Percentiles rank a stretch among this genome's conserved stretches.
Evolutionary conservation across 1,139 yeast species (phyloP).

Genomic region (Lodderomyces theae): DNA sequence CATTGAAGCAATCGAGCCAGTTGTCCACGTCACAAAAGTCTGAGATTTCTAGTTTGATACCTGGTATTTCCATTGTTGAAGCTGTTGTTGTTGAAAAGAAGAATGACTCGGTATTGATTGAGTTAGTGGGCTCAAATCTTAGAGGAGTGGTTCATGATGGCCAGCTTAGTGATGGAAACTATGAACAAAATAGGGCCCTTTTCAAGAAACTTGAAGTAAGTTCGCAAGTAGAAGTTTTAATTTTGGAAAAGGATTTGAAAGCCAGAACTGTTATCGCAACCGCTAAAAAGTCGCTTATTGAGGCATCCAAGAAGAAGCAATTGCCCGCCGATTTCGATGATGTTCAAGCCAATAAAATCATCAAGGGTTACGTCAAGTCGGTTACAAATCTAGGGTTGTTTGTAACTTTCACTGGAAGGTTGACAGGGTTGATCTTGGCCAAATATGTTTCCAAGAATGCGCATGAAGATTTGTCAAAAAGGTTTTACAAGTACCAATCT

Average conservation of each 20-base stretch:
- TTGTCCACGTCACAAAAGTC: constrained; percentile 49
- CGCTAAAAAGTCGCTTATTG: constrained; percentile 64
- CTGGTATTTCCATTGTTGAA: constrained; percentile 64
- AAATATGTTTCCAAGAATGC: constrained; percentile 62
- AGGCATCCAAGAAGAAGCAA: constrained; percentile 52
- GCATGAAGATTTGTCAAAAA: constrained; percentile 53
- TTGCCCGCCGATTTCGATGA: constrained; percentile 64
- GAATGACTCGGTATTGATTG: constrained; percentile 69
- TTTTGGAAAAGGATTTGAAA: constrained; percentile 65
- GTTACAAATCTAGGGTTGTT: constrained; percentile 79
- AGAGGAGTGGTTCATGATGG: constrained; percentile 74
- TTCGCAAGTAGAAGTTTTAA: constrained; percentile 53
- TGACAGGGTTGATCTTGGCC: constrained; percentile 82
- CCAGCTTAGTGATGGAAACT: constrained; percentile 74
- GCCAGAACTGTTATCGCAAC: constrained; percentile 61
- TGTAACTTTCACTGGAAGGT: constrained; percentile 74
- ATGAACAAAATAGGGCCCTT: constrained; percentile 65
- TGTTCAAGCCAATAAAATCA: constrained; percentile 42
- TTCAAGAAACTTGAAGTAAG: constrained; percentile 63
- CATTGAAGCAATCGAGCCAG: constrained; percentile 66
- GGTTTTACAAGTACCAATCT: constrained; percentile 65
- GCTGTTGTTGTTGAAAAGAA: constrained; percentile 72
- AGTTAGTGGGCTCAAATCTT: constrained; percentile 51
- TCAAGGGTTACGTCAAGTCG: constrained; percentile 76
- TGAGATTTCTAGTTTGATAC: constrained; percentile 45